Conservation (phyloP, 306 rosid species). For the Prunus padus region DNA sequence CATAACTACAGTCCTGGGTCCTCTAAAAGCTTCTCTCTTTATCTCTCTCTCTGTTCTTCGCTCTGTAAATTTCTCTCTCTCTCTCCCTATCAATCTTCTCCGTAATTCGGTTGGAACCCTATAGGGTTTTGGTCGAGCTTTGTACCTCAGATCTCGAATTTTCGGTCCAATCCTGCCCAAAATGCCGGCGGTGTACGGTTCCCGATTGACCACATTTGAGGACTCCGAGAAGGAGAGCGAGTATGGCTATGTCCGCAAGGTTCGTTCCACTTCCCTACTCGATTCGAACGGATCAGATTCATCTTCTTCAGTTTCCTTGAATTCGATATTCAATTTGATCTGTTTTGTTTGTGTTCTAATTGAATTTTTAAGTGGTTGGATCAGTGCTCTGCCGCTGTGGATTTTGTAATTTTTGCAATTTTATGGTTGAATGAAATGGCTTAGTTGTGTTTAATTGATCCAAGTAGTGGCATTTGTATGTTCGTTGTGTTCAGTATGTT, state of each 20-base stretch:
- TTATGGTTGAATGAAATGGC: neutral
- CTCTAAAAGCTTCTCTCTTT: conserved; percentile 4
- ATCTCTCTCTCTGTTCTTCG: neutral
- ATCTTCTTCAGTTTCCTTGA: neutral
- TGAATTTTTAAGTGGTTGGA: conserved; percentile 4
- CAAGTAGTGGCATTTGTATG: neutral
- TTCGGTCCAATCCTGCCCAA: conserved; percentile 40
- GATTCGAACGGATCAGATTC: conserved; percentile 11
- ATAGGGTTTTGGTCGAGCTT: conserved; percentile 37
- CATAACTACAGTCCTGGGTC: conserved; percentile 13
- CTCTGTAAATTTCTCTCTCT: neutral
- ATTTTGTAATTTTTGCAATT: neutral
- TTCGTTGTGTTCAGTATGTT: neutral
- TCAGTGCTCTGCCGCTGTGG: neutral
- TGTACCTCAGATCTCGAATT: conserved; percentile 27
- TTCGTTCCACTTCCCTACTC: conserved; percentile 9
- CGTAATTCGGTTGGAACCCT: conserved; percentile 33
- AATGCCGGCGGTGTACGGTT: conserved; percentile 94
- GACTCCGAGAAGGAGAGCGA: conserved; percentile 99
- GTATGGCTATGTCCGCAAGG: conserved; percentile 99
- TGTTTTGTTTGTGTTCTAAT: neutral
- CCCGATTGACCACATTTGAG: conserved; percentile 89
- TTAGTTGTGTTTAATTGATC: neutral
- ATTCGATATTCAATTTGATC: conserved; percentile 19
- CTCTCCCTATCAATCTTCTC: neutral